Base-by-base conservation (phyloP, 306 rosid species). In the Delonix regia region DNA sequence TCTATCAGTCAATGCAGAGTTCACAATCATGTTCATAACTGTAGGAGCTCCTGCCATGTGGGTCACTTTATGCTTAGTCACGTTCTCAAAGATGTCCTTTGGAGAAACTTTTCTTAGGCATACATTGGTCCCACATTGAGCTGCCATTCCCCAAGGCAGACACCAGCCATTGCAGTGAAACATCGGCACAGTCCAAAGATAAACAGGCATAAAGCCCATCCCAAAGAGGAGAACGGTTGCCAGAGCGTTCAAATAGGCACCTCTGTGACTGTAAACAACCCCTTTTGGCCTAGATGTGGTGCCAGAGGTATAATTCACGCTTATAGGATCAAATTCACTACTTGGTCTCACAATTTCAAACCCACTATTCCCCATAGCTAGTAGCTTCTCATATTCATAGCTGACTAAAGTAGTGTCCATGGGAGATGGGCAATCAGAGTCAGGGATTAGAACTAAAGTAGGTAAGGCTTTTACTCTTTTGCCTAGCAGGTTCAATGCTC, bases 81-180 rank as follows among this genome's bases (percentile, higher is more conserved):
- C 78, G 42, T 61, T 79, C 47, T 92, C 91, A 68, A 90, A 94
- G 51, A 94, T 78, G 78, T 22, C 81, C 74, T 83, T 88, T 4
- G 98, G 88, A 28, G 87, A 16, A 34, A 89, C 93, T 70, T 92
- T 89, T 71, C 92, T 82, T 10, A 92, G 77, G 73, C 94, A 90
- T 55, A 94, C 30, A 72, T 89, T 94, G 70, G 86, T 84, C 16
- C 97, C 98, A 6, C 90, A 87, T 41, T 89, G 97, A 45, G 97
- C 94, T 13, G 98, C 93, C 38, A 87, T 22, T 36, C 97, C 97
- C 98, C 97, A 94, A 53, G 84, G 83, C 42, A 92, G 86, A 80
- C 97, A 90, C 98, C 98, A 92, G 18, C 99, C 97, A 30, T 94
- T 90, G 88, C 91, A 87, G 81, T 94, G 97, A 71, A 92, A 92